Base-by-base conservation (phyloP, 2,329 filamentous ascomycete genomes). In the Aspergillus flavus region DNA sequence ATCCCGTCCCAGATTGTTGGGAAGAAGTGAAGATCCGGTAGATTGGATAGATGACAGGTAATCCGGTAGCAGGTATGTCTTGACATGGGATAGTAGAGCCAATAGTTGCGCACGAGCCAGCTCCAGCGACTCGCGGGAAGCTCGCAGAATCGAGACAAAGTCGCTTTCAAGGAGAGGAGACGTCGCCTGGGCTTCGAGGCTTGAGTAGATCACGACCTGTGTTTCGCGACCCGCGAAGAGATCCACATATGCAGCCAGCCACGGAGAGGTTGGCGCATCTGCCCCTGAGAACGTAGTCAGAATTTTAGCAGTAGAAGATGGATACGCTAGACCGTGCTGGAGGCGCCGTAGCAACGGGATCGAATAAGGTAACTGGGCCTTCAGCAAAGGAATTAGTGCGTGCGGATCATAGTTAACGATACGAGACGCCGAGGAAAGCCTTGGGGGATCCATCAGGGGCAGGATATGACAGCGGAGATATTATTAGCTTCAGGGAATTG, bases 181-280 rank as follows among this genome's bases (percentile, higher is more conserved):
- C 39, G 57, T 26, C 28, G 57, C 34, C 28, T 43, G 58, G 58
- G 64, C 66, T 66, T 82, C 79, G 4, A 80, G 73, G 59, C 75
- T 80, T 28, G 77, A 80, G 61, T 79, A 82, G 21, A 79, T 32
- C 69, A 76, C 72, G 23, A 79, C 70, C 62, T 81, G 79, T n/a
- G 79, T 81, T 60, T 80, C 75, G 14, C 74, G 75, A 32, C 76
- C 72, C 21, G 69, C 66, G 58, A 71, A 71, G 6, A 82, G 70
- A 71, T 82, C 79, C 55, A 80, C 75, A 57, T 76, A 72, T 9
- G 77, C 78, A 58, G 73, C 76, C 45, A 81, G 70, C 80, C 80
- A 82, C 46, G 76, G 75, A 4, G 58, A 59, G 26, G 52, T 46
- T 23, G 48, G 41, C 50, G 63, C 55, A n/a, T 63, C 56, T 39